Evolutionary conservation across 1,284 basidiomycete species (phyloP), one percentile per base, ranked within the genome.

Genomic region (Trametes pubescens): DNA sequence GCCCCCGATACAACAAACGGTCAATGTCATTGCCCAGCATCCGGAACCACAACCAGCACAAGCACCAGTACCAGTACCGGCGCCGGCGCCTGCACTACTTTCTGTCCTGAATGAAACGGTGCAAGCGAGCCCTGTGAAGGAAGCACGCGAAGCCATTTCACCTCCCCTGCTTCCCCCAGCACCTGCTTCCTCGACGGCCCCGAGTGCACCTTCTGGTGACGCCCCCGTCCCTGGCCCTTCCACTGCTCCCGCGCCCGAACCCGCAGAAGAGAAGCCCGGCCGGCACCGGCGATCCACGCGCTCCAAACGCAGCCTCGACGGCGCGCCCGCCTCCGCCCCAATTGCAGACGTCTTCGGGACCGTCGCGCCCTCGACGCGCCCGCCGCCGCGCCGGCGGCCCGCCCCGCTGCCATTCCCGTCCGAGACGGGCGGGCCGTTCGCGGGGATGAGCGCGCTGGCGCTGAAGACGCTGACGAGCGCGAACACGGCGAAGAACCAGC

Each of bases 401-500:
- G 75, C 75, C 60, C 76, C 73, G 35, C 57, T 60, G 7, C 68
- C 75, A 34, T 64, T 77, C 32, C 72, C 72, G 43, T 77, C 75
- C 35, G 84, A 84, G 51, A 77, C 76, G 8, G 58, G 26, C 10
- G 79, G 79, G 46, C 77, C 76, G 21, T 89, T 90, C 71, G 79
- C 80, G 55, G 85, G 86, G 26, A 87, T 92, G 85, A 89, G 82
- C 54, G 84, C 85, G 13, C 80, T 84, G 2, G 88, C 90, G 11
- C 77, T 93, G 57, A 88, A 85, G 71, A 82, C 86, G 34, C 81
- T 93, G 54, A 93, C 91, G 6, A 82, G 80, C 18, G 81, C 84
- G 38, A 93, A 93, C 73, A 93, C 91, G 4, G 75, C 79, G 51
- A 85, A 79, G 72, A 93, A 93, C 69, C 89, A 93, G 75, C 78